These are phyloP conservation scores for Endoconidiophora polonica DNA, from an alignment of 2,329 filamentous ascomycete species.

Conservation along the genomic window DNA sequence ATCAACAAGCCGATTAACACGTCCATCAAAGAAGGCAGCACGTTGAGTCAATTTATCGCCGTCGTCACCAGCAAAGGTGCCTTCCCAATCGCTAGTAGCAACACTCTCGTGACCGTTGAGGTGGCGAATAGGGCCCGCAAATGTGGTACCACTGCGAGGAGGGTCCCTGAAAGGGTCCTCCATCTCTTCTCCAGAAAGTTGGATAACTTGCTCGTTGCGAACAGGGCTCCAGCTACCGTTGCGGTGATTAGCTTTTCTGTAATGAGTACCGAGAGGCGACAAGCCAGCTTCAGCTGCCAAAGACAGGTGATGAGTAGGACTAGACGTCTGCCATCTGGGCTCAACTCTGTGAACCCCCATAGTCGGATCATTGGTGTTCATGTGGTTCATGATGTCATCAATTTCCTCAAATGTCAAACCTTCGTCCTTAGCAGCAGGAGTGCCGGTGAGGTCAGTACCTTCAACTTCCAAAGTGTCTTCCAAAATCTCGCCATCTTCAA, in stretches of 20 bases:
- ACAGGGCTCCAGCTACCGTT: slow-evolving; percentile 62
- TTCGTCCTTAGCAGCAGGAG: slow-evolving; percentile 19
- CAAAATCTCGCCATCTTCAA: slow-evolving; percentile 18
- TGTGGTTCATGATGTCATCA: slow-evolving; percentile 78
- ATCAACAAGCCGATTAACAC: slow-evolving; percentile 74
- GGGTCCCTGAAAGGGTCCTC: slow-evolving; percentile 48
- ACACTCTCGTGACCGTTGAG: slow-evolving; percentile 31
- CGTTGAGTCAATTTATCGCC: slow-evolving; percentile 69
- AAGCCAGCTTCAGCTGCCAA: slow-evolving; percentile 19
- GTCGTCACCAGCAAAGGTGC: slow-evolving; percentile 64
- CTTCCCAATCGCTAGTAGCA: slow-evolving; percentile 82
- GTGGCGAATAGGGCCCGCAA: slow-evolving; percentile 38
- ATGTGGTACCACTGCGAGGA: slow-evolving; percentile 43
- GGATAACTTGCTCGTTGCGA: slow-evolving; percentile 31
- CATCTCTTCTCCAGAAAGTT: slow-evolving; percentile 31
- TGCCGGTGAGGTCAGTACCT: slow-evolving; percentile 14
- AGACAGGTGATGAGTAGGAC: slow-evolving; percentile 23
- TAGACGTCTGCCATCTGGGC: slow-evolving; percentile 30
- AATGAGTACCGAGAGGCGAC: background rate
- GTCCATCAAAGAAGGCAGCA: slow-evolving; percentile 77
- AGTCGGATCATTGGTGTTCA: slow-evolving; percentile 57
- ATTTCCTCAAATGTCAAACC: slow-evolving; percentile 60
- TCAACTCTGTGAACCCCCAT: slow-evolving; percentile 53
- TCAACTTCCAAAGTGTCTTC: slow-evolving; percentile 13
- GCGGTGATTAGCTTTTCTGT: slow-evolving; percentile 26